These are phyloP conservation scores for Chytriomyces hyalinus DNA, from an alignment of 192 early-diverging fungal species.

Conservation along the genomic window DNA sequence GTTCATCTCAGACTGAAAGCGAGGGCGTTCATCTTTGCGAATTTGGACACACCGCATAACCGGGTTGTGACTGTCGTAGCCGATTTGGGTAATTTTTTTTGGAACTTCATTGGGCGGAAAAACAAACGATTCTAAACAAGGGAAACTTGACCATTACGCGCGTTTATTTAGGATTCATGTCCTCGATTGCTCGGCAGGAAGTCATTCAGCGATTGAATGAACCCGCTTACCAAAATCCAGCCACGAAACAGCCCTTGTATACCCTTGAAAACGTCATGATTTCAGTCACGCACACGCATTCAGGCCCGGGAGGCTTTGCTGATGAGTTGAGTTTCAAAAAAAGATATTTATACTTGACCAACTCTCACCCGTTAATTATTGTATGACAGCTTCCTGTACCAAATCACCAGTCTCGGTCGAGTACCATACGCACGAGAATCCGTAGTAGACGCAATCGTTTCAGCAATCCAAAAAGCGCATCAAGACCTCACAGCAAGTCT, in stretches of 20 bases:
- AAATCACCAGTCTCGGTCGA: slow-evolving; percentile 34
- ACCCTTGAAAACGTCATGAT: slow-evolving; percentile 53
- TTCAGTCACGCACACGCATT: slow-evolving; percentile 57
- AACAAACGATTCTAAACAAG: background rate
- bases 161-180: slow-evolving; percentile 3
- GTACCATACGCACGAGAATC: slow-evolving; percentile 44
- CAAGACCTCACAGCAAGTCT: slow-evolving; percentile 22
- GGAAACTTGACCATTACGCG: background rate
- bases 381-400: slow-evolving; percentile 26
- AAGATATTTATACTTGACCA: too few relatives aligned
- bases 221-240: slow-evolving; percentile 11
- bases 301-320: slow-evolving; percentile 47
- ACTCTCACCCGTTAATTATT: too few relatives aligned
- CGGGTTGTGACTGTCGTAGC: slow-evolving; percentile 49
- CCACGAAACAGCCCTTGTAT: slow-evolving; percentile 39
- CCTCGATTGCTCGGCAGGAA: slow-evolving; percentile 13
- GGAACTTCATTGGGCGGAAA: background rate
- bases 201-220: slow-evolving; percentile 1
- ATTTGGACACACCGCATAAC: slow-evolving; percentile 10
- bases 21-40: slow-evolving; percentile 49
- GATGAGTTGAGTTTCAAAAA: slow-evolving; percentile 41
- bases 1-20: slow-evolving; percentile 34
- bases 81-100: slow-evolving; percentile 35
- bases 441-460: slow-evolving; percentile 42
- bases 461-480: slow-evolving; percentile 49